Percentiles rank a stretch among this genome's conserved stretches.
Evolutionary conservation across 208 protist species (phyloP).

Genomic region (Crithidia brevicula): DNA sequence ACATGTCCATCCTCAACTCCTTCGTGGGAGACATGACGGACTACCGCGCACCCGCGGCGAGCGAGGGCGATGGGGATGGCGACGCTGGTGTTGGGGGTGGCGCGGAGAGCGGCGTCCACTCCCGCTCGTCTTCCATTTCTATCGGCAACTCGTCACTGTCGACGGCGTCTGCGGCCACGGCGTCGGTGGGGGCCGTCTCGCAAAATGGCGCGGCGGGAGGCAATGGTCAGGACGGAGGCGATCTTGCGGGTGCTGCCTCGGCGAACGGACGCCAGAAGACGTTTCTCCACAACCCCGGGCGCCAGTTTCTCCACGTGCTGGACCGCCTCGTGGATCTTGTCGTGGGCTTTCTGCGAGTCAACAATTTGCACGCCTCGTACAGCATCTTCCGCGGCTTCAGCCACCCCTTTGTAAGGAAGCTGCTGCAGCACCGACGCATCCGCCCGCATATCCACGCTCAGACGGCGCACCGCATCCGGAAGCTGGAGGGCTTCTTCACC

Average conservation of each 20-base stretch:
- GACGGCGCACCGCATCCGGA: constrained; percentile 34
- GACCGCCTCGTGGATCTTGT: constrained; percentile 54
- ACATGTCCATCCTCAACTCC: constrained; percentile 25
- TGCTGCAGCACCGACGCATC: constrained; percentile 26
- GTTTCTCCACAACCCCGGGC: constrained; percentile 12
- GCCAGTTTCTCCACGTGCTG: constrained; percentile 22
- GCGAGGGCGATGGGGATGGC: neutral
- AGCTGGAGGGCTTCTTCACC: constrained; percentile 37
- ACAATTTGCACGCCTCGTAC: constrained; percentile 62
- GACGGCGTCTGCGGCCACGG: constrained; percentile 7
- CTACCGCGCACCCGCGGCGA: constrained; percentile 9
- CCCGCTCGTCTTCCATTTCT: constrained; percentile 7
- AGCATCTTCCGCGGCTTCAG: constrained; percentile 43
- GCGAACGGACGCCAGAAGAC: neutral
- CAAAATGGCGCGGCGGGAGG: constrained; percentile 3
- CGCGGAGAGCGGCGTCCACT: neutral
- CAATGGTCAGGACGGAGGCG: neutral
- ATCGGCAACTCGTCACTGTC: neutral
- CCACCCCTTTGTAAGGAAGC: constrained; percentile 48
- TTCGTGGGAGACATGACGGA: constrained; percentile 18
- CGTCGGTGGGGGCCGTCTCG: constrained; percentile 2
- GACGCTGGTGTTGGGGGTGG: neutral
- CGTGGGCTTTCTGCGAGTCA: constrained; percentile 51
- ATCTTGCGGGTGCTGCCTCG: neutral
- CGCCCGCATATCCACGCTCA: constrained; percentile 10